These are phyloP conservation scores for Beauveria sp. DNA, from an alignment of 2,329 filamentous ascomycete species.

Conservation along the genomic window DNA sequence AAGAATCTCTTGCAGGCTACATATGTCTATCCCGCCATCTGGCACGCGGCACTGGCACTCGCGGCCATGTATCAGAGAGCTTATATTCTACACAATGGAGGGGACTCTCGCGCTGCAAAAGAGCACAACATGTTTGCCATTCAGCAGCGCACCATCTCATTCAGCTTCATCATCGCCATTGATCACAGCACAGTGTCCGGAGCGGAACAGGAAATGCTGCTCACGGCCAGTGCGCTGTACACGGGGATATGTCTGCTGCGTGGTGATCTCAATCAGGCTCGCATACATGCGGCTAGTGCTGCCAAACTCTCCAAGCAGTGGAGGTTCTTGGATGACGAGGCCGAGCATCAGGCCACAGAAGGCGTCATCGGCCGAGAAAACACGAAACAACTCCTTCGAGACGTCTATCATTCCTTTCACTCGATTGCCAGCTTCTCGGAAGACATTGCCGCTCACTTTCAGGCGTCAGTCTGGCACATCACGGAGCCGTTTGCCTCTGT, in stretches of 20 bases:
- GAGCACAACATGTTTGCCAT: conserved; percentile 12
- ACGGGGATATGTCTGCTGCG: conserved; percentile 13
- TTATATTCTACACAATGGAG: background rate
- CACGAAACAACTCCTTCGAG: conserved; percentile 10
- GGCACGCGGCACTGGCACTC: conserved; percentile 6
- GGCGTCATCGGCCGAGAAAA: conserved; percentile 2
- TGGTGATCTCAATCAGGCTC: conserved; percentile 11
- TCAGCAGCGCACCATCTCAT: conserved; percentile 13
- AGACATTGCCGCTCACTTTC: background rate
- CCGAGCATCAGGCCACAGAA: background rate
- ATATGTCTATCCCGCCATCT: conserved; percentile 5
- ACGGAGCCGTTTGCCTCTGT: conserved; percentile 4
- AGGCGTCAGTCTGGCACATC: background rate
- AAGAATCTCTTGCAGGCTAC: conserved; percentile 4
- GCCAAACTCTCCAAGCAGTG: conserved; percentile 12
- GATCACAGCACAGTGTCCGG: background rate
- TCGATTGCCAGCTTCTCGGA: background rate
- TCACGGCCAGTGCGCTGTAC: conserved; percentile 13
- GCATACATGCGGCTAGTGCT: conserved; percentile 11
- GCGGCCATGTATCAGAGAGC: conserved; percentile 6
- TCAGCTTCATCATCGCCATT: conserved; percentile 10
- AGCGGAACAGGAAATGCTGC: conserved; percentile 11
- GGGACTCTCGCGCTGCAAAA: background rate
- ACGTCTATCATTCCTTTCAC: conserved; percentile 13
- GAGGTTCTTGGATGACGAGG: conserved; percentile 11